Evolutionary conservation across 1,284 basidiomycete species (phyloP).

Genomic region (Austroboletus olivaceoglutinosus): DNA sequence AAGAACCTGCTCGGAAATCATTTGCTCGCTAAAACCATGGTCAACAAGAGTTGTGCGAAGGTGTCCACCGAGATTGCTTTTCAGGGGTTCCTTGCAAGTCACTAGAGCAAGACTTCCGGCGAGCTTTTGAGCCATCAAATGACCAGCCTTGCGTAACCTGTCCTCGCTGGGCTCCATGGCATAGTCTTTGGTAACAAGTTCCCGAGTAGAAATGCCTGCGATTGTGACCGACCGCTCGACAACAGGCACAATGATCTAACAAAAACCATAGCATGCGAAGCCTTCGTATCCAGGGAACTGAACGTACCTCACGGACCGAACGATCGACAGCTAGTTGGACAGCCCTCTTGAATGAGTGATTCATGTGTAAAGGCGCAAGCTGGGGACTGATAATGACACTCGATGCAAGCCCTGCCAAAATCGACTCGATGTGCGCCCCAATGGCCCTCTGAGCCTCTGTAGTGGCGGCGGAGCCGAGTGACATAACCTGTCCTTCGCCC

Average conservation of each 20-base stretch:
- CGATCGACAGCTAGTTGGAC: slow-evolving; percentile 92
- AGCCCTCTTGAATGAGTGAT: slow-evolving; percentile 87
- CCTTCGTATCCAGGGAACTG: not conserved
- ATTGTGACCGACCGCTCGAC: slow-evolving; percentile 99
- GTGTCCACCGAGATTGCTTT: slow-evolving; percentile 90
- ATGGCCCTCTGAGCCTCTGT: slow-evolving; percentile 62
- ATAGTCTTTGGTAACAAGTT: slow-evolving; percentile 96
- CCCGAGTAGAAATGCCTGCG: slow-evolving; percentile 95
- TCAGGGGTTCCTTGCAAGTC: slow-evolving; percentile 97
- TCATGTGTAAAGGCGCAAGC: slow-evolving; percentile 69
- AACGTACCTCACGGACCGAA: slow-evolving; percentile 85
- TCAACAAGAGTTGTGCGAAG: slow-evolving; percentile 79
- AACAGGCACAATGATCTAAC: slow-evolving; percentile 91
- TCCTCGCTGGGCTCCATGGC: slow-evolving; percentile 92
- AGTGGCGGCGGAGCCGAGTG: slow-evolving; percentile 53
- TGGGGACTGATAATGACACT: slow-evolving; percentile 80
- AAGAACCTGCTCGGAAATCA: slow-evolving; percentile 70
- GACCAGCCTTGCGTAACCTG: slow-evolving; percentile 88
- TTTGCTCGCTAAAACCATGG: slow-evolving; percentile 84
- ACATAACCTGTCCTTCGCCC: slow-evolving; percentile 56
- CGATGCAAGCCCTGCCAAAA: slow-evolving; percentile 71
- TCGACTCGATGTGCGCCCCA: slow-evolving; percentile 72
- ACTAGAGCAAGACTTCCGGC: slow-evolving; percentile 96
- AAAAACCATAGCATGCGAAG: not conserved
- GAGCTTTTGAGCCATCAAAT: slow-evolving; percentile 96